Evolutionary conservation across 345 rosid genomes (phyloP).

Genomic region (Dipteronia sinensis): DNA sequence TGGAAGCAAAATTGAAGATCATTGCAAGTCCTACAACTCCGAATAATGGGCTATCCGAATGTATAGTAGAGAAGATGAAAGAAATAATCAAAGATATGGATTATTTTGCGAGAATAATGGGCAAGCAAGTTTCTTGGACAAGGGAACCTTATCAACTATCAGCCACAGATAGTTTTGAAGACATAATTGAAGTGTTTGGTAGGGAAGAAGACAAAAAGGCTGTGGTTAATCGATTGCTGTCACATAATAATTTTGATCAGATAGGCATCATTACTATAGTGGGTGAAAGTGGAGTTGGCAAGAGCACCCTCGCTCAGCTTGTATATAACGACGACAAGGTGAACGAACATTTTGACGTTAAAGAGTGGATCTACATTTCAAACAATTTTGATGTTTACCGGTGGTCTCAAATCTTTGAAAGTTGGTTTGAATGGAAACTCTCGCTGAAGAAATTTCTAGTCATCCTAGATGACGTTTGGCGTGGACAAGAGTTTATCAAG

Average conservation of each 20-base stretch:
- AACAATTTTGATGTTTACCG: slow-evolving; percentile 18
- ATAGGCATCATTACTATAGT: slow-evolving; percentile 28
- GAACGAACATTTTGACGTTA: not conserved
- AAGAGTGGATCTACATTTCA: slow-evolving; percentile 32
- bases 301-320: slow-evolving; percentile 34
- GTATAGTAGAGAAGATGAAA: too few species aligned
- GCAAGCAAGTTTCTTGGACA: too few species aligned
- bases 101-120: too few species aligned
- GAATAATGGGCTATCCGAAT: too few species aligned
- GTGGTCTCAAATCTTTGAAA: not conserved
- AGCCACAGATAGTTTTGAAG: slow-evolving; percentile 1
- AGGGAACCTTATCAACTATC: not conserved
- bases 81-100: too few species aligned
- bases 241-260: not conserved
- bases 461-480: slow-evolving; percentile 7
- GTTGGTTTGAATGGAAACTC: not conserved
- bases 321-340: slow-evolving; percentile 23
- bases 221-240: not conserved
- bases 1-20: too few species aligned
- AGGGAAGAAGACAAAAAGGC: slow-evolving; percentile 27
- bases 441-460: slow-evolving; percentile 4
- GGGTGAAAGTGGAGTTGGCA: slow-evolving; percentile 34
- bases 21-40: too few species aligned
- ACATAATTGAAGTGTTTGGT: slow-evolving; percentile 20
- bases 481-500: slow-evolving; percentile 8